These are phyloP conservation scores for Fusarium kyushuense DNA, from an alignment of 2,329 filamentous ascomycete species.

Conservation along the genomic window DNA sequence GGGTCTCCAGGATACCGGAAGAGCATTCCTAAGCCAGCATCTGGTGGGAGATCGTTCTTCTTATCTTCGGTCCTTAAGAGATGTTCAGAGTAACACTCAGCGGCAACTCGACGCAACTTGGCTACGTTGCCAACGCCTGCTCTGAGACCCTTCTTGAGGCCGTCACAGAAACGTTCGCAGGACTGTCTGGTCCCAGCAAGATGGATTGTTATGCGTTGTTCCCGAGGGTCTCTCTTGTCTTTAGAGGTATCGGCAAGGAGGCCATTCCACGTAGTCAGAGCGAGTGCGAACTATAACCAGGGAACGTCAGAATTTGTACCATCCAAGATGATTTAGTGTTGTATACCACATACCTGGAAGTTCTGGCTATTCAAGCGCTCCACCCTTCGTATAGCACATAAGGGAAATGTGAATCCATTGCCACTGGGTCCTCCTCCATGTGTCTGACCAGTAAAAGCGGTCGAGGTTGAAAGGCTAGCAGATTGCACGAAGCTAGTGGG, in stretches of 20 bases:
- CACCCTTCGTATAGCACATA: constrained; percentile 91
- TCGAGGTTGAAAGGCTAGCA: constrained; percentile 82
- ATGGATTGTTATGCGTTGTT: constrained; percentile 92
- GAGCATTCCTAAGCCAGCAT: constrained; percentile 90
- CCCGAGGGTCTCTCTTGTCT: constrained; percentile 61
- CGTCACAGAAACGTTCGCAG: constrained; percentile 96
- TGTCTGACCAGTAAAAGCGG: constrained; percentile 90
- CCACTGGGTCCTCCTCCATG: constrained; percentile 92
- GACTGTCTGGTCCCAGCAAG: constrained; percentile 88
- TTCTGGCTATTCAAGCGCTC: constrained; percentile 93
- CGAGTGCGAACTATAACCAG: constrained; percentile 78
- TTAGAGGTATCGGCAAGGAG: constrained; percentile 69
- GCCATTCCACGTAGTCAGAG: constrained; percentile 95
- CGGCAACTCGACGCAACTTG: constrained; percentile 82
- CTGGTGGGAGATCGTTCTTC: constrained; percentile 72
- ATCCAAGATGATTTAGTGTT: constrained; percentile 1
- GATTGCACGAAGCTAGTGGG: constrained; percentile 86
- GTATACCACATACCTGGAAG: constrained; percentile 68
- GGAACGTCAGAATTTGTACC: constrained; percentile 8
- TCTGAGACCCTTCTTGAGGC: constrained; percentile 88
- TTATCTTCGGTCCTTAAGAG: constrained; percentile 73
- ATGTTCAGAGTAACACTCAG: constrained; percentile 93
- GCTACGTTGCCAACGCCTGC: constrained; percentile 89
- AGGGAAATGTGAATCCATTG: constrained; percentile 94
- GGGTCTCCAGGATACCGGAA: constrained; percentile 96